Base-by-base conservation (phyloP, 768 basidiomycete genomes). In the Psilocybe cyanescens region DNA sequence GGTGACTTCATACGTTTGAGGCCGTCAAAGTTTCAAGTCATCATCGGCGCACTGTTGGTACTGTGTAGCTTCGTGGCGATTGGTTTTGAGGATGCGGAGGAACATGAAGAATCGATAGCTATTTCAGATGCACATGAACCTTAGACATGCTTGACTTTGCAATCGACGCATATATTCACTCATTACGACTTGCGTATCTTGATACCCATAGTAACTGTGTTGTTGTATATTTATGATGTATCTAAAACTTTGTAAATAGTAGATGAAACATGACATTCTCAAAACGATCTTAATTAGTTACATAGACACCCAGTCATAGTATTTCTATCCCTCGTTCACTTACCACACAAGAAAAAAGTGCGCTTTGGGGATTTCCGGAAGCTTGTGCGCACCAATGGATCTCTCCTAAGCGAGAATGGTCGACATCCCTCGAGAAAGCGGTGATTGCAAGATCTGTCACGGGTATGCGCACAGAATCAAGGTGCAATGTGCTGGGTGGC, bases 1-100 rank as follows among this genome's bases (percentile, higher is more conserved):
- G 95, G 95, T 12, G 95, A 97, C 59, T 75, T 75, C 50, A 29
- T 75, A 11, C 64, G 68, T 12, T 60, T 69, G 5, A 63, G 70
- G 44, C 79, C 88, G 31, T 79, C 86, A 19, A 76, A 82, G 19
- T 68, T 73, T 8, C 81, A 89, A 70, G 89, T 92, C 16, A 74
- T 94, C 30, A 30, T 87, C 8, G 96, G 96, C 8, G 95, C 94
- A 1, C 61, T 80, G 4, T 74, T 97, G 48, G 95, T 97, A 5
- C 75, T 96, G 8, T 70, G 82, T 17, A 89, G 87, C 63, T 97
- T 97, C 69, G 79, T 90, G n/a, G 66, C 68, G 6, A 67, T 72
- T 19, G 74, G 76, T 28, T 51, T 74, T 29, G 71, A 72, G 47
- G 70, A 74, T 47, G 65, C 69, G 12, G 68, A 70, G 37, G 64